phyloP scores from a whole-genome alignment of 2,329 filamentous ascomycete species.

The Colletotrichum sp. region DNA sequence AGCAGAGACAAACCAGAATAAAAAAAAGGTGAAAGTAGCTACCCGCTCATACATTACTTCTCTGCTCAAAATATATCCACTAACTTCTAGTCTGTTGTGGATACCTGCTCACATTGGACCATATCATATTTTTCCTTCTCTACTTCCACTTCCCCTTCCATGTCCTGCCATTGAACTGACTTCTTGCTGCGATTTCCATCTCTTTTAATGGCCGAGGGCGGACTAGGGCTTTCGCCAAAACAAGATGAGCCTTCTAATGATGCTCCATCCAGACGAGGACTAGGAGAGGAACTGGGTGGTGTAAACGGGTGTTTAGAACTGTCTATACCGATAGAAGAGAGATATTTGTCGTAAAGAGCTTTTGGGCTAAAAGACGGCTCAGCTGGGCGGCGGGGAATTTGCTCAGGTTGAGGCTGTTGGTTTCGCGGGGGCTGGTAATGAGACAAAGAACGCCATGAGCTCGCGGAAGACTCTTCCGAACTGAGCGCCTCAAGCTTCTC shows the following conservation, averaged over 20 bases:
- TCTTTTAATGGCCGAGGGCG: neutral
- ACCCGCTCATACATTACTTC: neutral
- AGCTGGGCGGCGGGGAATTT: too few relatives aligned
- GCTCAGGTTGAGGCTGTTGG: neutral
- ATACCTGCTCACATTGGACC: neutral
- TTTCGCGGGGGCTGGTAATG: neutral
- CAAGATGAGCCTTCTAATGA: fast-evolving
- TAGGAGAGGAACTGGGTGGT: neutral
- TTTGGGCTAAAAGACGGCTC: neutral
- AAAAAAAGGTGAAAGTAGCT: neutral
- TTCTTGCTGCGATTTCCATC: neutral
- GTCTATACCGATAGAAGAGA: neutral
- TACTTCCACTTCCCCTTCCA: too few relatives aligned
- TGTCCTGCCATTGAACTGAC: neutral
- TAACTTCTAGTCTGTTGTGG: neutral
- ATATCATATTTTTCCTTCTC: neutral
- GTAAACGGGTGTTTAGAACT: neutral
- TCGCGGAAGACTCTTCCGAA: neutral
- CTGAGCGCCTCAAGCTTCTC: neutral
- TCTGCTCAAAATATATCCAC: neutral
- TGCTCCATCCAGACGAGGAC: neutral
- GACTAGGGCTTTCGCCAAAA: neutral
- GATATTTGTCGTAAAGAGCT: neutral
- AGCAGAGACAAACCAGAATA: neutral
- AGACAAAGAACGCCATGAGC: neutral